Evolutionary conservation across 1,139 yeast genomes (phyloP), one percentile per base, ranked within the genome.

Genomic region (Candida sanyaensis): DNA sequence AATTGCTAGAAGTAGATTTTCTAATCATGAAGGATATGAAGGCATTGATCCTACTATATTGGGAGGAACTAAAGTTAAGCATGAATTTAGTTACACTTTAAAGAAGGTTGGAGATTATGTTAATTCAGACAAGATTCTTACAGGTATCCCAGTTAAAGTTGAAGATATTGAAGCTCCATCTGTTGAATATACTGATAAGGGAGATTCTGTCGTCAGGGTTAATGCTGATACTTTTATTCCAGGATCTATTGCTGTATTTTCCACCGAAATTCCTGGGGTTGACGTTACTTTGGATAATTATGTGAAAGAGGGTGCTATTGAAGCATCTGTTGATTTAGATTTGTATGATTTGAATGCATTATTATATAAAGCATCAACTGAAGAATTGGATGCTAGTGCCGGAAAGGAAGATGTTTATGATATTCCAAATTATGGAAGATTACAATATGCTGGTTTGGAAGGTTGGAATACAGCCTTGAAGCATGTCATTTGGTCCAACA

Each of bases 391-490:
- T 62, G 80, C 83, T 11, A 83, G 93, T 56, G 76, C 67, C 24
- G 96, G 96, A 4, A 57, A 65, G 7, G 86, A 77, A 45, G 96
- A 97, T 5, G 81, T 81, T 0, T 93, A 93, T 65, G 64, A 68
- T 46, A 76, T 93, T 44, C 97, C 98, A 0, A 73, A 77, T 32
- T 72, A 79, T 64, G 98, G 97, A 0, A 69, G 71, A 12, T 72
- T 92, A 43, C 86, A 84, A 0, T 93, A 90, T 65, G 92, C 96
- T 40, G 99, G 99, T 10, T 71, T 93, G 28, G 96, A 89, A 67
- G 99, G 99, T 4, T 93, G 97, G 96, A 81, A 84, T 43, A 75
- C 90, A 0, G 85, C 85, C 0, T 67, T 92, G 53, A 77, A 81
- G 50, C 69, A 74, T 28, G 80, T 91, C 8, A 83, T 90, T 33